Evolutionary conservation across 2,329 filamentous ascomycete species (phyloP).

Genomic region (Fonsecaea pedrosoi): DNA sequence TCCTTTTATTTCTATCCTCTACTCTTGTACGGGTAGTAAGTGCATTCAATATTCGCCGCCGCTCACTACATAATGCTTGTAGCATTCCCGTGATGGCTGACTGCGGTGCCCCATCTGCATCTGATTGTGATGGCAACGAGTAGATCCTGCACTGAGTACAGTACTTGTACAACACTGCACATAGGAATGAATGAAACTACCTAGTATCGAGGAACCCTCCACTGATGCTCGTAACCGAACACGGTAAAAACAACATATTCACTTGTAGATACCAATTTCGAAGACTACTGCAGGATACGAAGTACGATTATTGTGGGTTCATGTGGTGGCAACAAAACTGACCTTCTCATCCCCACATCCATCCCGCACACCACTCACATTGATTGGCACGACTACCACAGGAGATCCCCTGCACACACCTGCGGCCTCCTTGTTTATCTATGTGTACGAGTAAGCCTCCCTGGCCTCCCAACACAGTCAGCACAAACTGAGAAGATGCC

Average conservation of each 20-base stretch:
- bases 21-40: not conserved
- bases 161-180: not conserved
- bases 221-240: too few species aligned
- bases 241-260: too few species aligned
- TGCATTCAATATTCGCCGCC: not conserved
- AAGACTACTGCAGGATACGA: not conserved
- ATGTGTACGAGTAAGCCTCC: not conserved
- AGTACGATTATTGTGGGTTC: not conserved
- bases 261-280: not conserved
- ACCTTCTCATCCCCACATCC: not conserved
- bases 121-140: conserved; percentile 1
- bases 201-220: too few species aligned
- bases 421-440: not conserved
- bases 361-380: not conserved
- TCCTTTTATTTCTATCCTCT: conserved; percentile 3
- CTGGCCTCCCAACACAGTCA: not conserved
- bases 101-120: not conserved
- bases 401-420: not conserved
- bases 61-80: not conserved
- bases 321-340: not conserved
- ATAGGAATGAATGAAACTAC: too few species aligned
- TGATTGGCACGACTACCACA: not conserved
- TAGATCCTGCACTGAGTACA: not conserved
- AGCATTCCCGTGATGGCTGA: not conserved
- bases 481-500: not conserved